These are phyloP conservation scores for Niveomyces coronatus DNA, from an alignment of 2,329 filamentous ascomycete species.

Conservation along the genomic window DNA sequence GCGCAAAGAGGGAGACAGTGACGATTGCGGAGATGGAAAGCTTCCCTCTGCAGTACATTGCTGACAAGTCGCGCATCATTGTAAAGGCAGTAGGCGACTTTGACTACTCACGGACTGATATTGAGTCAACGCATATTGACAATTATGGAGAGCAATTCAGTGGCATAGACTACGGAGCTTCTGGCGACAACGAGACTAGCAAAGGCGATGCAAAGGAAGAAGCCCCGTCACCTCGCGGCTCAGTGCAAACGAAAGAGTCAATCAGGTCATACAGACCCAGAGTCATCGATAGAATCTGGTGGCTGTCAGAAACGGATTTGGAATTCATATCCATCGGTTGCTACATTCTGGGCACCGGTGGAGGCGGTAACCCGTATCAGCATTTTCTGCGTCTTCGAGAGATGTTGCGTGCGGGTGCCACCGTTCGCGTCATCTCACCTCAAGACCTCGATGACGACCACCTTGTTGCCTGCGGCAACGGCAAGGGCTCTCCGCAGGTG, in stretches of 20 bases:
- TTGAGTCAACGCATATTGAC: too few species aligned
- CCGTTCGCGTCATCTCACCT: conserved; percentile 41
- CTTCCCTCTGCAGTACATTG: conserved; percentile 44
- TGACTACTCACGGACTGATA: too few species aligned
- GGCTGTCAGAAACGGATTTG: conserved; percentile 46
- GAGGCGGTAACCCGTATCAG: conserved; percentile 45
- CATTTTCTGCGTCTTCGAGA: conserved; percentile 40
- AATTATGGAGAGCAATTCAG: too few species aligned
- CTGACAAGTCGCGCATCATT: conserved; percentile 45
- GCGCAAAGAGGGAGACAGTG: conserved; percentile 33
- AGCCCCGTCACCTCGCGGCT: too few species aligned
- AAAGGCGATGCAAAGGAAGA: too few species aligned
- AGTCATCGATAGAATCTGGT: conserved; percentile 43
- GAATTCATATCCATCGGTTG: conserved; percentile 47
- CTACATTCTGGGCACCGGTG: conserved; percentile 51
- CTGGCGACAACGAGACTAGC: conserved; percentile 8
- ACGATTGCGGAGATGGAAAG: conserved; percentile 42
- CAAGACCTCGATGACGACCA: conserved; percentile 39
- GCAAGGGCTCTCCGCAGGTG: conserved; percentile 50
- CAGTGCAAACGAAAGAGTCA: conserved; percentile 17
- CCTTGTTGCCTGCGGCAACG: conserved; percentile 44
- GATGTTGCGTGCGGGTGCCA: conserved; percentile 38
- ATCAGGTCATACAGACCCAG: conserved; percentile 38
- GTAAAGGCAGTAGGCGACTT: conserved; percentile 50
- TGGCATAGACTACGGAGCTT: too few species aligned